Evolutionary conservation across 116 monocot genomes (phyloP).

Genomic region (Iris pallida): DNA sequence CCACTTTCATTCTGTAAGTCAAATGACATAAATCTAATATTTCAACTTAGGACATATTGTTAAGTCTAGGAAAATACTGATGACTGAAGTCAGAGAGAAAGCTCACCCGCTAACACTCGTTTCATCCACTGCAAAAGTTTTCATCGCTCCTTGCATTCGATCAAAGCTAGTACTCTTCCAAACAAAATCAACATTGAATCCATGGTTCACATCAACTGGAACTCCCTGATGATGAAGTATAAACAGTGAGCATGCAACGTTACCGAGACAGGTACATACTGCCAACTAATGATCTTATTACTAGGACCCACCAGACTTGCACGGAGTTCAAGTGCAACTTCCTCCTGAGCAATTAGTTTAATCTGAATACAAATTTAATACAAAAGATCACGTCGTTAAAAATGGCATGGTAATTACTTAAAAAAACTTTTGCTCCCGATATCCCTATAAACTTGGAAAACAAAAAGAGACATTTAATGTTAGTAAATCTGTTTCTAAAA

Average conservation of each 20-base stretch:
- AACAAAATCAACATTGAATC: too few relatives aligned
- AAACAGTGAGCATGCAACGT: conserved; percentile 5
- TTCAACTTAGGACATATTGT: too few relatives aligned
- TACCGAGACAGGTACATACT: background rate
- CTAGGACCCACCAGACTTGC: conserved; percentile 70
- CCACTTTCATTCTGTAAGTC: background rate
- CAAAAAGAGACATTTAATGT: too few relatives aligned
- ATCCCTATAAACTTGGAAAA: too few relatives aligned
- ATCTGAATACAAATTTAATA: too few relatives aligned
- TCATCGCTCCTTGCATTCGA: conserved; percentile 99
- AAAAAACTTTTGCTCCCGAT: too few relatives aligned
- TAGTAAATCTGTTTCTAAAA: too few relatives aligned
- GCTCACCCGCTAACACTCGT: conserved; percentile 99
- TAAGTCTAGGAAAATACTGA: background rate
- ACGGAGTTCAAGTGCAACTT: too few relatives aligned
- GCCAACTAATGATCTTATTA: background rate
- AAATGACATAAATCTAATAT: too few relatives aligned
- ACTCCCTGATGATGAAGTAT: conserved; percentile 58
- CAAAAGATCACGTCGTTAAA: too few relatives aligned
- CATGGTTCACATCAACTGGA: conserved; percentile 89
- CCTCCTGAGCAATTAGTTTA: conserved; percentile 92
- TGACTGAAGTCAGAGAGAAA: background rate
- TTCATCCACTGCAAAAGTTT: conserved; percentile 99
- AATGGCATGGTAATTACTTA: too few relatives aligned
- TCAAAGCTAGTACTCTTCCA: conserved; percentile 99